Conservation (phyloP, 2,329 filamentous ascomycete genomes). For the Achaetomium macrosporum region DNA sequence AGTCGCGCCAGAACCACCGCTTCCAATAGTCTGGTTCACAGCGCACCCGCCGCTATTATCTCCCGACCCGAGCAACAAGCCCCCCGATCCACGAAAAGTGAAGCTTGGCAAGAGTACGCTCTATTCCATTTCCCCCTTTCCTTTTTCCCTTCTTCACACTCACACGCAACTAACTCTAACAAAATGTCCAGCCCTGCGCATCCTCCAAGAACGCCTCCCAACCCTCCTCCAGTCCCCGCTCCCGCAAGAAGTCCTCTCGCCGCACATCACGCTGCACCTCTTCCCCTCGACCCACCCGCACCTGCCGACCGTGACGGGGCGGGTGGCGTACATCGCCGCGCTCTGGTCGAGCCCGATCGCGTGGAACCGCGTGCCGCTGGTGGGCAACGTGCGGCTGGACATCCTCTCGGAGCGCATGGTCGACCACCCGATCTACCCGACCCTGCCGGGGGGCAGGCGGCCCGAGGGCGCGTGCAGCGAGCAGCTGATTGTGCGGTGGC, state of each 20-base stretch:
- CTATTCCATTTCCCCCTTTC: not conserved
- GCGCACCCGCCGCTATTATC: slow-evolving; percentile 26
- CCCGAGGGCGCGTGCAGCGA: slow-evolving; percentile 56
- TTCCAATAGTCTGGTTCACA: slow-evolving; percentile 39
- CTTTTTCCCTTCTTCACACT: not conserved
- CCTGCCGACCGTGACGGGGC: slow-evolving; percentile 85
- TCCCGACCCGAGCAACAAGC: slow-evolving; percentile 27
- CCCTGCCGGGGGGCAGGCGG: not conserved
- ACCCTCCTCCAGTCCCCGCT: slow-evolving; percentile 61
- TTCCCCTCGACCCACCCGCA: slow-evolving; percentile 76
- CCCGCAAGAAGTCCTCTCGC: slow-evolving; percentile 69
- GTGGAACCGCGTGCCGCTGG: slow-evolving; percentile 86
- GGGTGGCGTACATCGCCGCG: slow-evolving; percentile 85
- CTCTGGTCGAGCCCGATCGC: slow-evolving; percentile 94
- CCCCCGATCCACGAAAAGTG: slow-evolving; percentile 51
- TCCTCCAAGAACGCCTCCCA: slow-evolving; percentile 61
- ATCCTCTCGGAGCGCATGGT: slow-evolving; percentile 89
- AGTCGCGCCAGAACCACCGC: slow-evolving; percentile 23
- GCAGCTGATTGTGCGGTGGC: slow-evolving; percentile 88
- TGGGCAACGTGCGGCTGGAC: slow-evolving; percentile 82
- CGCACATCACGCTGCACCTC: slow-evolving; percentile 64
- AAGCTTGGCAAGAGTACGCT: slow-evolving; percentile 58
- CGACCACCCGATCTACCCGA: slow-evolving; percentile 38
- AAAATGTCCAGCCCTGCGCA: slow-evolving; percentile 49
- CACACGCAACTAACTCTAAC: slow-evolving; percentile 3